Base-by-base conservation (phyloP, 768 basidiomycete species). In the Collybia mongolica region DNA sequence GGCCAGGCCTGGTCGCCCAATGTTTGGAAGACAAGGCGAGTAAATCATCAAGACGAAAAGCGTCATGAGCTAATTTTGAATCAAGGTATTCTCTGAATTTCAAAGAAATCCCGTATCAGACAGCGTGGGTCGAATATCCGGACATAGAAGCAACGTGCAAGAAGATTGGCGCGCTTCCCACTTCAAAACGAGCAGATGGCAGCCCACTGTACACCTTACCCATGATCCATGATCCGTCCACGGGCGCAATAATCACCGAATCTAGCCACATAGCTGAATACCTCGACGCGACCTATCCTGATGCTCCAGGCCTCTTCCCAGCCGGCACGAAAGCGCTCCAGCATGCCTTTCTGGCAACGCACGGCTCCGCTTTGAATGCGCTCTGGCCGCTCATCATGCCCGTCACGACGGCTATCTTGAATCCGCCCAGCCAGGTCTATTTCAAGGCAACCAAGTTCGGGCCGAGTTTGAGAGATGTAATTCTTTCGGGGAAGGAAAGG, bases 11-110 rank as follows among this genome's bases (percentile, higher is more conserved):
- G 73, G 71, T 74, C 74, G 3, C 71, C 73, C 5, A 79, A 76
- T 51, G 70, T 72, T 20, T 76, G 70, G 72, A 78, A 75, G 56
- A 61, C 67, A 14, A 61, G 79, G 78, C 72, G 28, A 39, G 65
- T 19, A 7, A 11, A 6, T n/a, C n/a, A 19, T 24, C 5, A 11
- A 52, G 11, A 32, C 2, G 15, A 6, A 15, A 37, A 32, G 14
- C 39, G 29, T 4, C 6, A 19, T 18, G n/a, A 37, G n/a, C 29
- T 40, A 1, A 24, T 7, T 37, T 7, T 38, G n/a, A 55, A 20
- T 19, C 18, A 8, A 64, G 62, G 39, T 60, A 50, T 26, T 46
- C 51, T 37, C 50, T 62, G 3, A 64, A 62, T 23, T 61, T 54
- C 46, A 62, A 61, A 49, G 64, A 66, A 8, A 28, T 76, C 49